A percentile compares a stretch with the other conserved stretches of the same genome.
Evolutionary conservation across 164 flowering plant species (phyloP).

Genomic region (Aristolochia californica): DNA sequence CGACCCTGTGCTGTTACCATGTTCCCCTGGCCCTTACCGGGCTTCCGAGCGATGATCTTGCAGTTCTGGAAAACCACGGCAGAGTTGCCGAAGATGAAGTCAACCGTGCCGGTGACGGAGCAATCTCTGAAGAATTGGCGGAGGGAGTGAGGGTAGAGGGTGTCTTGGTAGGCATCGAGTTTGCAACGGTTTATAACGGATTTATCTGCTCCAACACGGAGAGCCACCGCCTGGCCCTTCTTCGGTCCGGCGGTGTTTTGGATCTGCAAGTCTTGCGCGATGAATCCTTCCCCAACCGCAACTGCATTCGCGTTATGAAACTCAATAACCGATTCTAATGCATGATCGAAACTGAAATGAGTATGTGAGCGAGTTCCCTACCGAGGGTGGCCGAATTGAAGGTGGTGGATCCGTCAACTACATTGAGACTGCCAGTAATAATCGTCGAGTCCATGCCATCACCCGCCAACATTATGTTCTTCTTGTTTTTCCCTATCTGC

Average conservation of each 20-base stretch:
- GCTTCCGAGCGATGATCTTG: slow-evolving; percentile 27
- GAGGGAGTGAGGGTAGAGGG: slow-evolving; percentile 38
- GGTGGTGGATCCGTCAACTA: slow-evolving; percentile 36
- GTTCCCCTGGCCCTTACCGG: slow-evolving; percentile 27
- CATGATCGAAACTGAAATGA: background rate
- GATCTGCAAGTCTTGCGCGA: slow-evolving; percentile 38
- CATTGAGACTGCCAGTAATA: slow-evolving; percentile 38
- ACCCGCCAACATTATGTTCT: slow-evolving; percentile 34
- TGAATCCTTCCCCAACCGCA: slow-evolving; percentile 44
- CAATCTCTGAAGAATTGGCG: slow-evolving; percentile 40
- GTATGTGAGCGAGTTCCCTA: slow-evolving; percentile 5
- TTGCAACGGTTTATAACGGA: slow-evolving; percentile 39
- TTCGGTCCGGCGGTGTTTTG: slow-evolving; percentile 40
- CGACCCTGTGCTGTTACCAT: slow-evolving; percentile 46
- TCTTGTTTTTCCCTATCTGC: slow-evolving; percentile 22
- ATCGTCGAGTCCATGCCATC: slow-evolving; percentile 38
- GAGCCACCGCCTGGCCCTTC: slow-evolving; percentile 50
- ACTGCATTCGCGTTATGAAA: slow-evolving; percentile 20
- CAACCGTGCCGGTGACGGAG: slow-evolving; percentile 35
- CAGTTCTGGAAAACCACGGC: slow-evolving; percentile 41
- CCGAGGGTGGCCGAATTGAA: slow-evolving; percentile 44
- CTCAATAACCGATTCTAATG: background rate
- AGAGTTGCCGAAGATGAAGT: slow-evolving; percentile 45
- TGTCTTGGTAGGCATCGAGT: slow-evolving; percentile 43
- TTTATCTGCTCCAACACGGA: slow-evolving; percentile 33